Evolutionary conservation across 2,329 filamentous ascomycete species (phyloP).

Genomic region (Botrytis hyacinthi): DNA sequence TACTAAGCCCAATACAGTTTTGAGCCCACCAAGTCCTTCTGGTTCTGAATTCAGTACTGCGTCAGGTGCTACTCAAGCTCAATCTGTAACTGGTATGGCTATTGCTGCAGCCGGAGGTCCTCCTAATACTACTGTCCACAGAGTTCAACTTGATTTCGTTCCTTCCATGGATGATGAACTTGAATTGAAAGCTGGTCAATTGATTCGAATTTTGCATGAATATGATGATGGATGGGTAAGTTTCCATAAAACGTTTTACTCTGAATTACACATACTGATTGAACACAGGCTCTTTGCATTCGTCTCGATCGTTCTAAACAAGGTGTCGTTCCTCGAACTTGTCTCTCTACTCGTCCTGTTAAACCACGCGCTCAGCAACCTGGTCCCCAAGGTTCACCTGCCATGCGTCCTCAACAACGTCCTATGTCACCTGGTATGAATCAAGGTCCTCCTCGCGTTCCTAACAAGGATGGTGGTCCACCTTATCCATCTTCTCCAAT

Average conservation of each 20-base stretch:
- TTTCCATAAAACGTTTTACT: too few relatives aligned
- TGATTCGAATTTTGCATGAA: conserved; percentile 88
- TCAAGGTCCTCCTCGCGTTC: conserved; percentile 23
- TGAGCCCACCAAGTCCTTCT: conserved; percentile 55
- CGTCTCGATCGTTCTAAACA: conserved; percentile 87
- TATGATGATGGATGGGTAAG: conserved; percentile 98
- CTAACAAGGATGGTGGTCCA: conserved; percentile 1
- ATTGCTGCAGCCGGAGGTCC: conserved; percentile 63
- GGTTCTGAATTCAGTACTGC: conserved; percentile 62
- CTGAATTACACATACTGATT: conserved; percentile 36
- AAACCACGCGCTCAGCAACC: conserved; percentile 45
- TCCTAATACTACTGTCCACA: conserved; percentile 67
- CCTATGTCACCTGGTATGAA: conserved; percentile 28
- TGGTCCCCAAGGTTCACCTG: conserved; percentile 33
- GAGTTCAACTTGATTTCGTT: conserved; percentile 90
- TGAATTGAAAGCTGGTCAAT: conserved; percentile 72
- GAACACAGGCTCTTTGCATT: conserved; percentile 75
- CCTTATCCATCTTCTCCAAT: conserved; percentile 15
- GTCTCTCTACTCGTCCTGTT: conserved; percentile 85
- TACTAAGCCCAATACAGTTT: conserved; percentile 40
- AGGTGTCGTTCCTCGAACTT: conserved; percentile 91
- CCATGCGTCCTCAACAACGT: conserved; percentile 29
- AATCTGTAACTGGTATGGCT: conserved; percentile 53
- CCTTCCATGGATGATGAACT: conserved; percentile 93
- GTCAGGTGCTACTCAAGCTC: conserved; percentile 46